phyloP scores from a whole-genome alignment of 2,329 filamentous ascomycete species.

The Aspergillus sp. region DNA sequence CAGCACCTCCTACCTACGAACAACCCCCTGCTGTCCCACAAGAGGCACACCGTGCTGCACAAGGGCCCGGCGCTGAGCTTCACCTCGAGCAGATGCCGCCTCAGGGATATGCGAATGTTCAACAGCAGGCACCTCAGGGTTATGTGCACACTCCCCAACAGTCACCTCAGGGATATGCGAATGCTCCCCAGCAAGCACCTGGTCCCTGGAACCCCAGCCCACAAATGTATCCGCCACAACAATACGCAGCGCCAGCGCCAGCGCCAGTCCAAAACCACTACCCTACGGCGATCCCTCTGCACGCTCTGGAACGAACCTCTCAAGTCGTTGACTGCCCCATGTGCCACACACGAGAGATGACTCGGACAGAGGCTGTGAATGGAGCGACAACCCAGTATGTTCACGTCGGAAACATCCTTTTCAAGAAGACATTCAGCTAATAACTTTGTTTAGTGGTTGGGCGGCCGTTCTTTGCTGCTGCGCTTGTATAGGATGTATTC shows the following conservation, averaged over 20 bases:
- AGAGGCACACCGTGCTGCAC: background rate
- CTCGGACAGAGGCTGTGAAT: constrained; percentile 19
- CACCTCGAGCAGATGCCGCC: background rate
- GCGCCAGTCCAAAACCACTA: constrained; percentile 23
- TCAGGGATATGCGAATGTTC: background rate
- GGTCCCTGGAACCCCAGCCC: background rate
- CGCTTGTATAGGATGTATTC: constrained; percentile 49
- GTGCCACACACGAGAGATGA: constrained; percentile 43
- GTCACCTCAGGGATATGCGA: background rate
- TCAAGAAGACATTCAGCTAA: background rate
- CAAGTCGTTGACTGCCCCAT: constrained; percentile 50
- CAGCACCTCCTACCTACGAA: background rate
- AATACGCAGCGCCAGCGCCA: background rate
- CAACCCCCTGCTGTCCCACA: background rate
- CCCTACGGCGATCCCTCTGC: constrained; percentile 23
- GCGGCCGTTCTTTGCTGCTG: constrained; percentile 45
- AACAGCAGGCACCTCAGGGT: too few relatives aligned
- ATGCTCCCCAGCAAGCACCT: background rate
- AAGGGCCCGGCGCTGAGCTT: background rate
- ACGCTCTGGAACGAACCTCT: constrained; percentile 30
- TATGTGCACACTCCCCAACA: background rate
- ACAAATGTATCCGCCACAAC: constrained; percentile 2
- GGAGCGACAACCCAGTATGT: constrained; percentile 33
- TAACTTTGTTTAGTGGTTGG: constrained; percentile 37
- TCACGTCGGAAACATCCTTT: background rate